Evolutionary conservation across 1,284 basidiomycete genomes (phyloP).

Genomic region (Anthracocystis walkeri): DNA sequence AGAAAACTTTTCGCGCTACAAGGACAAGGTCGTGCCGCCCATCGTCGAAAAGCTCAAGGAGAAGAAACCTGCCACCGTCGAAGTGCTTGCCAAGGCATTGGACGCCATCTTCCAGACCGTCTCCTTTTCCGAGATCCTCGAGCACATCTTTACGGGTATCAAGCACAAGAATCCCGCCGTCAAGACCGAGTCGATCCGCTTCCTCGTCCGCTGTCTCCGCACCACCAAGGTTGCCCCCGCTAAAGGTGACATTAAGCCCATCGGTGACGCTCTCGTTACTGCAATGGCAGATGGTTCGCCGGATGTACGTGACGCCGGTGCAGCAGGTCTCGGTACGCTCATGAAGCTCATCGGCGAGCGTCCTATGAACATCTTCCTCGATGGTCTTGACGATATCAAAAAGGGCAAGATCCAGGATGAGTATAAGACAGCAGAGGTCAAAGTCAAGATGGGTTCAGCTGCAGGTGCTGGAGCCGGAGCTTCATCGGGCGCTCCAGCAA

Average conservation of each 20-base stretch:
- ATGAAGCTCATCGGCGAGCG: constrained; percentile 99
- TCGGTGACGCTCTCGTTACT: constrained; percentile 81
- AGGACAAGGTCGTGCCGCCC: constrained; percentile 80
- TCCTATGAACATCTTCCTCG: constrained; percentile 87
- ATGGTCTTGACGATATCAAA: constrained; percentile 86
- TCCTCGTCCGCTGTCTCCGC: constrained; percentile 83
- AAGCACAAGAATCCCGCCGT: constrained; percentile 96
- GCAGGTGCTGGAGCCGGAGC: constrained; percentile 15
- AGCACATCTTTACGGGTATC: constrained; percentile 82
- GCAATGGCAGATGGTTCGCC: constrained; percentile 90
- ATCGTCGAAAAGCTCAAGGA: constrained; percentile 95
- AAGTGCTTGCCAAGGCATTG: constrained; percentile 85
- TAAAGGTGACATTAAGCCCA: constrained; percentile 82
- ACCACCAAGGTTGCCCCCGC: constrained; percentile 76
- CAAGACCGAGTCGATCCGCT: constrained; percentile 91
- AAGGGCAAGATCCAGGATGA: constrained; percentile 93
- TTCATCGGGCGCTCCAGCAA: constrained; percentile 27
- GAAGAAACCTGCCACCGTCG: constrained; percentile 88
- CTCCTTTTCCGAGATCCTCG: constrained; percentile 81
- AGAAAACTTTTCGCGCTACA: constrained; percentile 79
- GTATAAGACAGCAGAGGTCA: constrained; percentile 73
- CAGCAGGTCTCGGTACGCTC: constrained; percentile 85
- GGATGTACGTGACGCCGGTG: constrained; percentile 90
- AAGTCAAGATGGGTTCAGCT: constrained; percentile 54
- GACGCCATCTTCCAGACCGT: constrained; percentile 88